Conservation (phyloP, 176 grass and related monocot genomes). For the Aegilops sharonensis region DNA sequence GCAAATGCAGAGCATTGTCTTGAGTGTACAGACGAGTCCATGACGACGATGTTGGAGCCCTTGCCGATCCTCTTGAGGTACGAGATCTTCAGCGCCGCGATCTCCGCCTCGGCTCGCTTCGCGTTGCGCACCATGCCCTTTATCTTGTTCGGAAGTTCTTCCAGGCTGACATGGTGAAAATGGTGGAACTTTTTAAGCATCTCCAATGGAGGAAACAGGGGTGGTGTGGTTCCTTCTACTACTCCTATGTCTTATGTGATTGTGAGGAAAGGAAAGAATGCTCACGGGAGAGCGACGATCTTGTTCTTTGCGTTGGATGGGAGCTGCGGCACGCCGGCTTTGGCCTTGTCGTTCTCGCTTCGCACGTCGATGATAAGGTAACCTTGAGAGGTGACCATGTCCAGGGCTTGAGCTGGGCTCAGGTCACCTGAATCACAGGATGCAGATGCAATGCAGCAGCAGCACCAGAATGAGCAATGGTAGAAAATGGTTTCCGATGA, state of each 20-base stretch:
- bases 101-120: constrained; percentile 78
- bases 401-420: constrained; percentile 69
- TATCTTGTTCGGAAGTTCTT: constrained; percentile 76
- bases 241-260: no score
- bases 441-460: neutral
- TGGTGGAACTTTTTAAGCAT: no score
- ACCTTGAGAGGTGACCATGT: constrained; percentile 47
- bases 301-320: constrained; percentile 69
- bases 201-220: neutral
- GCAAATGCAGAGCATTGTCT: neutral
- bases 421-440: constrained; percentile 47
- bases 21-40: constrained; percentile 76
- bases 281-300: constrained; percentile 74
- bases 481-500: no score
- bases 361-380: constrained; percentile 79
- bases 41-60: constrained; percentile 78
- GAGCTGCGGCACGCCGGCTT: constrained; percentile 80
- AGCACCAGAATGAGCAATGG: neutral
- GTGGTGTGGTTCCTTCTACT: neutral
- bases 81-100: constrained; percentile 82
- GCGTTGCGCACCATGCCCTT: constrained; percentile 69
- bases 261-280: neutral
- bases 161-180: constrained; percentile 35
- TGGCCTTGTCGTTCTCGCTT: constrained; percentile 85
- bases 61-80: constrained; percentile 82